phyloP scores from a whole-genome alignment of 2,329 filamentous ascomycete genomes.

The Drechmeria coniospora region DNA sequence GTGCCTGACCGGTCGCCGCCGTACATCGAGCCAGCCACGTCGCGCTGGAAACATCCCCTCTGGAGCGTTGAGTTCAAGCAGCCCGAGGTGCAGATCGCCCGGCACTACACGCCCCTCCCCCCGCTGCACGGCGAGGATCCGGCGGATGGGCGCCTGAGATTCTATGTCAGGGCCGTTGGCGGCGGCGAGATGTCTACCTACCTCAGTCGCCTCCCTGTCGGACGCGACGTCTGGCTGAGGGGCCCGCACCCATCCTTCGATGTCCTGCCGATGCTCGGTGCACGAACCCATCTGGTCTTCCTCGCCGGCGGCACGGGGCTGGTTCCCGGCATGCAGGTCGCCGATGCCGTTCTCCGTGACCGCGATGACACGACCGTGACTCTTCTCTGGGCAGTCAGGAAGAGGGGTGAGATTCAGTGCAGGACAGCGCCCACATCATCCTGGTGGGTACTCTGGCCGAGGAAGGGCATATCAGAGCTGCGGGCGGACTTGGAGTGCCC shows the following conservation, averaged over 20 bases:
- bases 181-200: constrained; percentile 80
- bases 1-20: constrained; percentile 12
- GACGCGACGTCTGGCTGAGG: constrained; percentile 55
- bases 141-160: constrained; percentile 37
- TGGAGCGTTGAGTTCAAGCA: constrained; percentile 93
- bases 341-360: constrained; percentile 40
- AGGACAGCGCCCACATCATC: constrained; percentile 3
- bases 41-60: constrained; percentile 36
- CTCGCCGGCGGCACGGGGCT: constrained; percentile 88
- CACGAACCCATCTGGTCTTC: constrained; percentile 47
- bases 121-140: constrained; percentile 18
- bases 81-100: constrained; percentile 79
- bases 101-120: constrained; percentile 82
- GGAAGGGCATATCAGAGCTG: constrained; percentile 8
- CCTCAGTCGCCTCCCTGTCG: constrained; percentile 47
- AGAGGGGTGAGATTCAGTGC: constrained; percentile 37
- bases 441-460: constrained; percentile 12
- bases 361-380: constrained; percentile 29
- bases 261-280: constrained; percentile 19
- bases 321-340: constrained; percentile 74
- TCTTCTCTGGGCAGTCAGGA: constrained; percentile 67
- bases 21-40: constrained; percentile 11
- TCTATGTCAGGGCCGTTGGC: constrained; percentile 64
- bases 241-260: constrained; percentile 62
- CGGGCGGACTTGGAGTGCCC: constrained; percentile 9